Conservation (phyloP, 2,329 filamentous ascomycete species). For the Daldinia sp. region DNA sequence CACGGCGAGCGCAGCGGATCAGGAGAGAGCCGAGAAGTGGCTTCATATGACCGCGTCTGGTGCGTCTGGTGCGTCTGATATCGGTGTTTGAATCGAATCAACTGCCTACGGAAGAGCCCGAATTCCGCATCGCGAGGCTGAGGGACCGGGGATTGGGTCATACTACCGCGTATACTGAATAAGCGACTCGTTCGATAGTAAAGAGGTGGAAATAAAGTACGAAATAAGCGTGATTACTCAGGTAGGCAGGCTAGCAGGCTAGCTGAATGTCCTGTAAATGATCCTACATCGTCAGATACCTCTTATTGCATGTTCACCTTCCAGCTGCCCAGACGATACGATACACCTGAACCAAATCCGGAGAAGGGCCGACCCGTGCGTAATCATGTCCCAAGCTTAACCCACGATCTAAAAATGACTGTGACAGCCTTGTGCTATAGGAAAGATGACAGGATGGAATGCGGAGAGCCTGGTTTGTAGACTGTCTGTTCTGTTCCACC, state of each 20-base stretch:
- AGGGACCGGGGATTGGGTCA: slow-evolving; percentile 13
- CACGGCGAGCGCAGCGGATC: neutral
- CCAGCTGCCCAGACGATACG: neutral
- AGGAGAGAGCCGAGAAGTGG: neutral
- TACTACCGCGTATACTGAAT: slow-evolving; percentile 6
- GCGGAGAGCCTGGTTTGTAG: slow-evolving; percentile 7
- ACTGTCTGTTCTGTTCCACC: slow-evolving; percentile 4
- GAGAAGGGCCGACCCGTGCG: slow-evolving; percentile 16
- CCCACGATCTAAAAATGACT: slow-evolving; percentile 8
- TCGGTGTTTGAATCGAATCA: neutral
- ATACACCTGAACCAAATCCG: slow-evolving; percentile 2
- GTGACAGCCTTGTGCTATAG: slow-evolving; percentile 1
- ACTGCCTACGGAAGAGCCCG: neutral
- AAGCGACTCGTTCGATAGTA: slow-evolving; percentile 1
- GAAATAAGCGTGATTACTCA: neutral
- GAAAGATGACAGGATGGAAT: neutral
- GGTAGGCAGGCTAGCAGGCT: slow-evolving; percentile 1
- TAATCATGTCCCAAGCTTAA: slow-evolving; percentile 1
- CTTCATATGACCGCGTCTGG: slow-evolving; percentile 4
- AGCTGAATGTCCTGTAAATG: slow-evolving; percentile 17
- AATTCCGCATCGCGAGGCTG: slow-evolving; percentile 26
- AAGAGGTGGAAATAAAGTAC: slow-evolving; percentile 2
- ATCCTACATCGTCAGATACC: slow-evolving; percentile 8
- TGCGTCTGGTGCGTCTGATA: too few species aligned
- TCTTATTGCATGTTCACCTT: neutral